Evolutionary conservation across 2,329 filamentous ascomycete species (phyloP).

Genomic region (Balansia obtecta): DNA sequence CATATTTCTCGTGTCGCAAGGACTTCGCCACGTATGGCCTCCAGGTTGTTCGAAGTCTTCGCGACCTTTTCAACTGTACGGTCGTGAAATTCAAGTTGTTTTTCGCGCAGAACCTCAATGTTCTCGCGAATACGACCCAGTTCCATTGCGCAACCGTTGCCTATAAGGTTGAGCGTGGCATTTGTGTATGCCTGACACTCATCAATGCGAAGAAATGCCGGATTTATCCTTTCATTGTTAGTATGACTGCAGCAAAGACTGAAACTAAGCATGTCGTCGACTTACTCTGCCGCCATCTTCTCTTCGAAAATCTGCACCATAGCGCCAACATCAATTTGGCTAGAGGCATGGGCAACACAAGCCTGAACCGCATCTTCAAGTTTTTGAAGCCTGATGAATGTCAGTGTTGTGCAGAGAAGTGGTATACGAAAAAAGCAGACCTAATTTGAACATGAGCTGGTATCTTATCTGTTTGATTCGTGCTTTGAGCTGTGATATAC

Average conservation of each 20-base stretch:
- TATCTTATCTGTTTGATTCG: not conserved
- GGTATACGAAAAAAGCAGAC: not conserved
- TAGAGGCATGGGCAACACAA: not conserved
- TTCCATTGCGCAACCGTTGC: slow-evolving; percentile 4
- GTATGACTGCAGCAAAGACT: not conserved
- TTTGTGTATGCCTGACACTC: slow-evolving; percentile 3
- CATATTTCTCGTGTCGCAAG: not conserved
- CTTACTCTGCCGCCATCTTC: slow-evolving; percentile 3
- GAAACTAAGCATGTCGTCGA: not conserved
- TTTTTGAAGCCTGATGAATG: not conserved
- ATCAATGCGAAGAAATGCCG: slow-evolving; percentile 2
- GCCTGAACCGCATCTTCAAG: slow-evolving; percentile 2
- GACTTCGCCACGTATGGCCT: slow-evolving; percentile 1
- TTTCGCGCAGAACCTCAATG: slow-evolving; percentile 7
- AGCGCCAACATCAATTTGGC: not conserved
- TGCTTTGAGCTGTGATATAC: not conserved
- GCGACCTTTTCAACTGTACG: slow-evolving; percentile 3
- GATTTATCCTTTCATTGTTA: slow-evolving; percentile 4
- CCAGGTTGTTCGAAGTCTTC: not conserved
- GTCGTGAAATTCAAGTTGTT: slow-evolving; percentile 3
- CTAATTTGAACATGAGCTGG: not conserved
- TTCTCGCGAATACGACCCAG: not conserved
- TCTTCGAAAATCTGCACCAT: slow-evolving; percentile 3
- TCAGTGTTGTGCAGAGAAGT: not conserved
- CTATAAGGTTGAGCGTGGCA: slow-evolving; percentile 1